phyloP scores from a whole-genome alignment of 305 asterid genomes.

The Stenogyne calaminthoides region DNA sequence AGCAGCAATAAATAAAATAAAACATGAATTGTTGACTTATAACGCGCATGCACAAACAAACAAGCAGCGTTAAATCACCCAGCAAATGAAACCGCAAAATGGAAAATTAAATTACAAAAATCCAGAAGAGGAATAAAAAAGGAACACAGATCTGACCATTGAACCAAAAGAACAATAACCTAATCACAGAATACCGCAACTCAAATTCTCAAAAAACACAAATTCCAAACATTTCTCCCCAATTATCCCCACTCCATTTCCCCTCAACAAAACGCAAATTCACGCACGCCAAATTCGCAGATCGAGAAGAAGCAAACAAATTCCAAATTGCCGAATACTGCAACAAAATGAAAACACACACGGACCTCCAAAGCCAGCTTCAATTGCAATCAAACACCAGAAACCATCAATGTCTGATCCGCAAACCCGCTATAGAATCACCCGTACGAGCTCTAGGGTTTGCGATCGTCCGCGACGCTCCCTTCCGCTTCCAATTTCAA shows the following conservation, averaged over 20 bases:
- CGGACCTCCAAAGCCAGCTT: conserved; percentile 27
- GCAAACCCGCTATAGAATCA: conserved; percentile 49
- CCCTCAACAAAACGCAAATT: neutral
- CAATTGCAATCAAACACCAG: conserved; percentile 22
- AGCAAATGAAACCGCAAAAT: conserved; percentile 1
- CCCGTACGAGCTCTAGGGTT: conserved; percentile 50
- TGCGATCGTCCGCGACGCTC: conserved; percentile 45
- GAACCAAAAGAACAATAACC: conserved; percentile 28
- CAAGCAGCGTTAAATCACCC: conserved; percentile 12
- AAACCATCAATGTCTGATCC: conserved; percentile 43
- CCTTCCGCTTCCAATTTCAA: conserved; percentile 5
- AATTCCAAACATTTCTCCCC: conserved; percentile 11
- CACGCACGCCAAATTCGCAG: conserved; percentile 25
- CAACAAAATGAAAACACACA: conserved; percentile 16
- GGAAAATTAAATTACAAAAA: neutral
- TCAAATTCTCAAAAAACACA: conserved; percentile 19
- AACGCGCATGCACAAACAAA: conserved; percentile 20
- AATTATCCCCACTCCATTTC: conserved; percentile 3
- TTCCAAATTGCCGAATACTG: neutral
- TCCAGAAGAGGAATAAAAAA: neutral
- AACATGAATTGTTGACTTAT: neutral
- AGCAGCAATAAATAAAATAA: conserved; percentile 7
- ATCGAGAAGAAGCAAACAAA: conserved; percentile 35
- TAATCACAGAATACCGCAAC: conserved; percentile 24
- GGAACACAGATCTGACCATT: conserved; percentile 38